A percentile compares a stretch with the other conserved stretches of the same genome.
Evolutionary conservation across 176 grass and related monocot genomes (phyloP).

Genomic region (Alloteropsis semialata): DNA sequence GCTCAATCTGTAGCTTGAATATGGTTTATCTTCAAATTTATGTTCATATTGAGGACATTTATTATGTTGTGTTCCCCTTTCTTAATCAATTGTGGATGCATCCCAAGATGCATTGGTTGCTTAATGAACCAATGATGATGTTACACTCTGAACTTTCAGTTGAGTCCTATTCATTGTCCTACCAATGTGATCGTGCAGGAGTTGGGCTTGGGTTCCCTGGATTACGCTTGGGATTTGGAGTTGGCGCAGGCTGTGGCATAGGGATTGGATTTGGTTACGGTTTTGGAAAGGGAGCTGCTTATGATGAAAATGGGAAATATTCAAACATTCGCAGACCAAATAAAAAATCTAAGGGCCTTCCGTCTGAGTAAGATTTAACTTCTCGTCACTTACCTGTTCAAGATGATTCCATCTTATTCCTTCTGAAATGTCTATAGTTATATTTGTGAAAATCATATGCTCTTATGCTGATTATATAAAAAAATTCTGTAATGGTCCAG

Average conservation of each 20-base stretch:
- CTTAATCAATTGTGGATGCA: neutral
- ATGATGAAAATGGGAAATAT: conserved; percentile 50
- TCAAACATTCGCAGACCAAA: conserved; percentile 53
- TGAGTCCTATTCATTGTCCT: neutral
- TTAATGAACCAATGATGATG: neutral
- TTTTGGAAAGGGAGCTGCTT: conserved; percentile 53
- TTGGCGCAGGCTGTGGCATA: conserved; percentile 62
- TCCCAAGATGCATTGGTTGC: neutral
- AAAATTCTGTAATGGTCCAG: neutral
- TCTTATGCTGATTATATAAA: neutral
- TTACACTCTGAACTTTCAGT: neutral
- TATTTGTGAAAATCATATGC: neutral
- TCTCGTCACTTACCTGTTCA: neutral
- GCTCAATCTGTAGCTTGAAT: neutral
- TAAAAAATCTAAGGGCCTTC: conserved; percentile 8
- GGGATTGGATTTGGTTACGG: conserved; percentile 68
- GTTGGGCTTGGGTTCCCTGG: conserved; percentile 61
- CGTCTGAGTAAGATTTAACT: conserved; percentile 48
- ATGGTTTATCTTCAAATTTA: neutral
- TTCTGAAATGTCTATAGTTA: neutral
- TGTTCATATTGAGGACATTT: neutral
- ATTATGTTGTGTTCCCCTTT: neutral
- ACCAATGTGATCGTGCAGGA: conserved; percentile 28
- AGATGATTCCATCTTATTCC: neutral
- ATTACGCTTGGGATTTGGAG: conserved; percentile 47